These are phyloP conservation scores for Dillenia turbinata DNA, from an alignment of 164 flowering plant genomes.

Conservation along the genomic window DNA sequence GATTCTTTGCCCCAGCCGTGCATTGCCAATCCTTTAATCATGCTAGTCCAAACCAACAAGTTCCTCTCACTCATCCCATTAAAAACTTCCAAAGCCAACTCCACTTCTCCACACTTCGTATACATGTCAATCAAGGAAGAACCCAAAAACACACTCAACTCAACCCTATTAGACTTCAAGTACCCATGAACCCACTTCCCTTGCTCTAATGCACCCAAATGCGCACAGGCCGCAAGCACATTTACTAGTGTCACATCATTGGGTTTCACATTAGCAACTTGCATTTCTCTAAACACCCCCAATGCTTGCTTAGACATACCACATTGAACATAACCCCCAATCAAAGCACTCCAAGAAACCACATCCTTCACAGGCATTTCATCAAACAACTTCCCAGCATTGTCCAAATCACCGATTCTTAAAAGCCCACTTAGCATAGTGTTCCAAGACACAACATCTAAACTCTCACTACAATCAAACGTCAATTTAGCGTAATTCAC, in stretches of 20 bases:
- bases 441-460: conserved; percentile 37
- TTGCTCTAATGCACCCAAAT: conserved; percentile 26
- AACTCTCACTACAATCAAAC: conserved; percentile 10
- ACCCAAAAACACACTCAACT: conserved; percentile 22
- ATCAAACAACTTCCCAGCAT: conserved; percentile 18
- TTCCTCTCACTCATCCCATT: conserved; percentile 24
- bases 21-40: conserved; percentile 36
- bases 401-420: conserved; percentile 13
- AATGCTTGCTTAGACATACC: conserved; percentile 24
- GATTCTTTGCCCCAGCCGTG: conserved; percentile 28
- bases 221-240: conserved; percentile 25
- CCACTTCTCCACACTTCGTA: conserved; percentile 31
- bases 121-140: conserved; percentile 35
- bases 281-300: conserved; percentile 21
- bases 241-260: conserved; percentile 24
- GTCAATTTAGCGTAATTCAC: conserved; percentile 10
- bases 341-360: conserved; percentile 34
- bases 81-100: conserved; percentile 29
- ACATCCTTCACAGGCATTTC: conserved; percentile 29
- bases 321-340: conserved; percentile 24
- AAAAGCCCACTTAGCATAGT: conserved; percentile 23
- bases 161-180: conserved; percentile 20
- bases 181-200: conserved; percentile 34
- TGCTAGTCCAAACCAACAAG: conserved; percentile 29
- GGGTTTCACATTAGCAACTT: conserved; percentile 16